Base-by-base conservation (phyloP, 345 rosid species). In the Hibiscus tridactylites region DNA sequence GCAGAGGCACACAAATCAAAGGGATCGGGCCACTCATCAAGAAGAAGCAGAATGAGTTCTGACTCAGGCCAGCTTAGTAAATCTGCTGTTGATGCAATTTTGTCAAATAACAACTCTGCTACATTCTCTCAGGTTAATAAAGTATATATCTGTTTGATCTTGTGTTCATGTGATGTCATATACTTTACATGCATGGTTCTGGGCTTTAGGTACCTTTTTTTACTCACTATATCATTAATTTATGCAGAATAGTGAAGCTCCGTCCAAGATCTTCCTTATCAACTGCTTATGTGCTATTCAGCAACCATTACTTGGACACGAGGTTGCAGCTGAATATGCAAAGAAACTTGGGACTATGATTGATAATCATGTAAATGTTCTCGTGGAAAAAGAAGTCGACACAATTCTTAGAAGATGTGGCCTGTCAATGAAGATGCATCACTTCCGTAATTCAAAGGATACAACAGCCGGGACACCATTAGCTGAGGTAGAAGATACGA, bases 1-100 rank as follows among this genome's bases (percentile, higher is more conserved):
- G 98, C 99, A 54, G 98, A 92, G 77, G 90, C 96, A 10, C 92
- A 95, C 84, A 95, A 90, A 80, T 90, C 90, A 5, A 92, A 89
- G 82, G 85, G 79, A 73, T 76, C 68, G 31, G 76, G 91, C 17
- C 88, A 87, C 37, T 79, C 81, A 53, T 85, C 88, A 35, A 90
- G 92, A 87, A 86, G 97, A 80, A 84, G 76, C 68, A 73, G 96
- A 84, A 70, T 74, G 79, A 92, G 87, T 81, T 76, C 85, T 3
- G 96, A 92, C 64, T 74, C 87, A 1, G 79, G 83, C 79, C 91
- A 88, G 47, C 61, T 75, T 63, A 87, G 79, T 80, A 90, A 81
- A 81, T 90, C 96, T 9, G 81, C 99, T 52, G 96, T 90, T 28
- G 99, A 95, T 82, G 97, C 99, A 68, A 88, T 95, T 72, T 86